phyloP scores from a whole-genome alignment of 345 rosid genomes.

The Atalantia buxifolia region DNA sequence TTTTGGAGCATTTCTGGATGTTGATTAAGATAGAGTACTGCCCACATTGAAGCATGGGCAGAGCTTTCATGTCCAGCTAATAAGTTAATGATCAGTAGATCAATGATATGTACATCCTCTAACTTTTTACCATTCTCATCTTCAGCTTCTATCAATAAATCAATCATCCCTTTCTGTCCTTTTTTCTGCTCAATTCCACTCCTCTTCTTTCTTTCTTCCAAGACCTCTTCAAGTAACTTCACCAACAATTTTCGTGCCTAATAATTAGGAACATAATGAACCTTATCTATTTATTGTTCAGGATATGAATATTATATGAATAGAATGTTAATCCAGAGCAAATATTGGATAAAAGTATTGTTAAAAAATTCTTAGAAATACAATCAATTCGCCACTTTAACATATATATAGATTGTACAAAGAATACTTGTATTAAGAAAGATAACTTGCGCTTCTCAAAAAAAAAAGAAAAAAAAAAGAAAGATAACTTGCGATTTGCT shows the following conservation, averaged over 20 bases:
- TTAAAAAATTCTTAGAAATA: no score
- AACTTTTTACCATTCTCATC: conserved; percentile 35
- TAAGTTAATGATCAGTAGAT: conserved; percentile 23
- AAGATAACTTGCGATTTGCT: no score
- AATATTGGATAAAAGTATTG: no score
- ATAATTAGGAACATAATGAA: neutral
- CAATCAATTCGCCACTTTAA: no score
- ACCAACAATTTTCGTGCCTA: conserved; percentile 31
- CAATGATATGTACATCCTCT: conserved; percentile 30
- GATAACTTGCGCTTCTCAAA: no score
- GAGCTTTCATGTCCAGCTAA: neutral
- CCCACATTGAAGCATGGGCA: no score
- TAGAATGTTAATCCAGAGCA: no score
- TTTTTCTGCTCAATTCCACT: neutral
- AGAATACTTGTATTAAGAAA: no score
- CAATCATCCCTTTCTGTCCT: conserved; percentile 26
- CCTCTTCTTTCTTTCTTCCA: conserved; percentile 21
- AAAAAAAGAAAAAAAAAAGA: no score
- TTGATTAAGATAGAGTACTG: no score
- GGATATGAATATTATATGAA: conserved; percentile 17
- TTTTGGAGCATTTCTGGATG: no score
- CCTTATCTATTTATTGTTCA: conserved; percentile 12
- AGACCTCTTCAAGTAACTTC: conserved; percentile 15
- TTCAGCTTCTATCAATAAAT: conserved; percentile 28
- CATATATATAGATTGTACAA: no score